Evolutionary conservation across 1,139 yeast genomes (phyloP).

Genomic region (Diutina pseudorugosa): DNA sequence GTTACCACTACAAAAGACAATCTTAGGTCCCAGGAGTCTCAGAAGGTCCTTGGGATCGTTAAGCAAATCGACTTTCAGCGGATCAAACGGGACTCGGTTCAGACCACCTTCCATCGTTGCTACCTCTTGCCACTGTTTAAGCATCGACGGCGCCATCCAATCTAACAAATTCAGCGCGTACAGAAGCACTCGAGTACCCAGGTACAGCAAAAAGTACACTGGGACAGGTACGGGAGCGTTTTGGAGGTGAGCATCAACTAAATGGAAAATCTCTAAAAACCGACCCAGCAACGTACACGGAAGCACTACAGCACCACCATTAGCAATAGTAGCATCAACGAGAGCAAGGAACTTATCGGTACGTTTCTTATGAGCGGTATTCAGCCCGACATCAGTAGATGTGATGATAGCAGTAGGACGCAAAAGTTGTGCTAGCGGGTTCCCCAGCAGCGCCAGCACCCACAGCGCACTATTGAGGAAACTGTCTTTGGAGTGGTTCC

Average conservation of each 20-base stretch:
- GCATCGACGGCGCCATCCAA: slow-evolving; percentile 82
- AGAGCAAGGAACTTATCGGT: slow-evolving; percentile 52
- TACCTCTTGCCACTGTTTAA: slow-evolving; percentile 66
- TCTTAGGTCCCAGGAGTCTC: slow-evolving; percentile 57
- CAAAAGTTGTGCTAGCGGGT: slow-evolving; percentile 49
- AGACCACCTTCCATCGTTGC: slow-evolving; percentile 13
- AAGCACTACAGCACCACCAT: slow-evolving; percentile 63
- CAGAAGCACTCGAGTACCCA: slow-evolving; percentile 67
- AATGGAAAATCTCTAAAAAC: slow-evolving; percentile 63
- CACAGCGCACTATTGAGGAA: slow-evolving; percentile 77
- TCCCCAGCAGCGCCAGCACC: slow-evolving; percentile 29
- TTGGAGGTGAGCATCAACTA: slow-evolving; percentile 48
- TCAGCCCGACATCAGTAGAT: slow-evolving; percentile 59
- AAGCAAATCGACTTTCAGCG: slow-evolving; percentile 47
- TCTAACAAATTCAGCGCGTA: slow-evolving; percentile 86
- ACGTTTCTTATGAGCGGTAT: slow-evolving; percentile 52
- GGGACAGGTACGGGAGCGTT: slow-evolving; percentile 35
- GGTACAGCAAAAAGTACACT: slow-evolving; percentile 60
- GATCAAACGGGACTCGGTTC: slow-evolving; percentile 60
- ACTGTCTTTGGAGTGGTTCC: slow-evolving; percentile 90
- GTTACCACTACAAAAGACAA: slow-evolving; percentile 70
- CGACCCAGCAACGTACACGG: slow-evolving; percentile 84
- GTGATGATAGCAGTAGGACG: slow-evolving; percentile 84
- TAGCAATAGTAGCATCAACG: slow-evolving; percentile 55
- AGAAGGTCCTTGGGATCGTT: slow-evolving; percentile 44